Evolutionary conservation across 495 filamentous ascomycete species (phyloP), one percentile per base, ranked within the genome.

Genomic region (Penicillium parvum): DNA sequence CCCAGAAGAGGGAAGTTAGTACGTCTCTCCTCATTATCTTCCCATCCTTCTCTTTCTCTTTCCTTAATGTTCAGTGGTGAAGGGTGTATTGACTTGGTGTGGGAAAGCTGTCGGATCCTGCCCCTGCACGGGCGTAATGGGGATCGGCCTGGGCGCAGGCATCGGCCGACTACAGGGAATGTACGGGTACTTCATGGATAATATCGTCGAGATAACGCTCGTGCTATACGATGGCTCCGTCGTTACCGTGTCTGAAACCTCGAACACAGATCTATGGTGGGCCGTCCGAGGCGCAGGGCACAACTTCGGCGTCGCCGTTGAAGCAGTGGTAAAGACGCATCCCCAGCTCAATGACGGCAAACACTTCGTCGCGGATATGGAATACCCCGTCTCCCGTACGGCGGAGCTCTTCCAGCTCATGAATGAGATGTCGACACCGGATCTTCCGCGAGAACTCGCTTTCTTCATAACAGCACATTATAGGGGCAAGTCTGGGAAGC

Each of bases 211-310:
- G 4, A 16, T 36, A 1, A 12, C 14, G 32, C 32, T 44, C 7
- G 16, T 44, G 7, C 22, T 35, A 4, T 9, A 16, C 3, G 17
- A 27, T 22, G 41, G 41, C 4, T 10, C 11, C 6, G 8, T 44
- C 8, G 11, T 44, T 11, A 37, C 41, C 1, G 59, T 58, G 3
- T 63, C 60, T 14, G 33, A 48, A 37, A 18, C 17, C 1, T 49
- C 62, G 15, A 45, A 71, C 40, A 3, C 32, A 2, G 65, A 69
- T 23, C 47, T 69, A 7, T 66, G 65, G 42, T 69, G 64, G 62
- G 65, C 57, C 3, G 25, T 67, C 10, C 50, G 60, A 11, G 65
- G 61, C 7, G 65, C 61, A 7, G 62, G 64, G 1, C 41, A 52
- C 5, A 53, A 46, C 28, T 69, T 67, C 19, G 65, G 64, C 2